Conservation (phyloP, 371 early-diverging fungal species). For the Batkoa obscura region DNA sequence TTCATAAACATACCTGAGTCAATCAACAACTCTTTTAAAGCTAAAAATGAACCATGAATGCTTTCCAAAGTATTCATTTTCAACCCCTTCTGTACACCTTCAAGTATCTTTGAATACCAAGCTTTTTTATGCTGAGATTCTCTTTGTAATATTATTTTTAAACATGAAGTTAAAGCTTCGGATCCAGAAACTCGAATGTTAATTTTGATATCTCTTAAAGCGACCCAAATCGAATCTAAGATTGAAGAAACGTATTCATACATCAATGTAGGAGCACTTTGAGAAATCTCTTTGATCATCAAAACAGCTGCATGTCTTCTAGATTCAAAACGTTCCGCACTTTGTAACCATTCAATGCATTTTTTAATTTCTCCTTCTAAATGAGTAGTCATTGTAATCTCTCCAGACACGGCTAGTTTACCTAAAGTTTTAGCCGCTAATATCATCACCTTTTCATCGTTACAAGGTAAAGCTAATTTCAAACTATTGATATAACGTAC, state of each 20-base stretch:
- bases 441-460: conserved; percentile 64
- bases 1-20: conserved; percentile 84
- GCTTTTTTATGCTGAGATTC: conserved; percentile 44
- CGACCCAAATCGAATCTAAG: conserved; percentile 72
- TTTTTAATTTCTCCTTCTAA: conserved; percentile 77
- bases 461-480: conserved; percentile 57
- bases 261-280: conserved; percentile 67
- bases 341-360: conserved; percentile 78
- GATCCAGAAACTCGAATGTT: conserved; percentile 62
- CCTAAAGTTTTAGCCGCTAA: conserved; percentile 65
- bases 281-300: conserved; percentile 62
- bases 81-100: conserved; percentile 66
- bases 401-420: conserved; percentile 49
- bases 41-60: conserved; percentile 78
- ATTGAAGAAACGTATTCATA: conserved; percentile 70
- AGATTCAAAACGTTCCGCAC: conserved; percentile 50
- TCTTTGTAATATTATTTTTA: conserved; percentile 61
- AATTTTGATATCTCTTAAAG: conserved; percentile 64
- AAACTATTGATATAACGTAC: conserved; percentile 73
- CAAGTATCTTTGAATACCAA: conserved; percentile 66
- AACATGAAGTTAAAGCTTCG: conserved; percentile 64
- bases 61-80: conserved; percentile 51
- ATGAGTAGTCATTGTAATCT: conserved; percentile 60
- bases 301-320: conserved; percentile 74
- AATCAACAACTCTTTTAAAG: conserved; percentile 54